These are phyloP conservation scores for Microsporum canis DNA, from an alignment of 2,329 filamentous ascomycete genomes.

Conservation along the genomic window DNA sequence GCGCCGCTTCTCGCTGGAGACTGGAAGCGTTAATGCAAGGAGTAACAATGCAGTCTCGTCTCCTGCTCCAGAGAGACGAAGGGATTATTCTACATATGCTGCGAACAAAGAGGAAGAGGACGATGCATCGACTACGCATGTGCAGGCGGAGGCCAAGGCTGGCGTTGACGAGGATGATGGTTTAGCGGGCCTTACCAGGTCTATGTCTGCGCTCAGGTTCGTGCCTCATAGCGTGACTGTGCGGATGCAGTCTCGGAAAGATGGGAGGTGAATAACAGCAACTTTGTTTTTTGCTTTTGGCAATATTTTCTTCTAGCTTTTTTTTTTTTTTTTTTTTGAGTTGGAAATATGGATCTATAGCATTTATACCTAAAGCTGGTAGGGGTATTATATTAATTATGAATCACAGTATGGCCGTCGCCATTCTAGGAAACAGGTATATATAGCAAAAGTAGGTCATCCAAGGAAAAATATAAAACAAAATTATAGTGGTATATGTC, in stretches of 20 bases:
- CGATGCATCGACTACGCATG: background rate
- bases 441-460: background rate
- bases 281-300: background rate
- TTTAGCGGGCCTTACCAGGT: conserved; percentile 30
- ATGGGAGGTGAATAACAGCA: background rate
- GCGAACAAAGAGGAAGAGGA: background rate
- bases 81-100: conserved; percentile 9
- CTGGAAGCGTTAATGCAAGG: background rate
- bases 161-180: conserved; percentile 14
- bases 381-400: too few relatives aligned
- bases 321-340: background rate
- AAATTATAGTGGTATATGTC: background rate
- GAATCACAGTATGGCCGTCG: background rate
- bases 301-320: background rate
- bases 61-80: conserved; percentile 15
- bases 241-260: conserved; percentile 16
- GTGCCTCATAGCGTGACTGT: conserved; percentile 32
- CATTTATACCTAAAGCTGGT: too few relatives aligned
- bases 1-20: conserved; percentile 24
- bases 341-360: too few relatives aligned
- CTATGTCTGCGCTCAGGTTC: conserved; percentile 37
- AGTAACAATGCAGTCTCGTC: background rate
- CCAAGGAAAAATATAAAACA: background rate
- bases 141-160: background rate
- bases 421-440: background rate